Evolutionary conservation across 176 grass and related monocot genomes (phyloP).

Genomic region (Sorghum bicolor): DNA sequence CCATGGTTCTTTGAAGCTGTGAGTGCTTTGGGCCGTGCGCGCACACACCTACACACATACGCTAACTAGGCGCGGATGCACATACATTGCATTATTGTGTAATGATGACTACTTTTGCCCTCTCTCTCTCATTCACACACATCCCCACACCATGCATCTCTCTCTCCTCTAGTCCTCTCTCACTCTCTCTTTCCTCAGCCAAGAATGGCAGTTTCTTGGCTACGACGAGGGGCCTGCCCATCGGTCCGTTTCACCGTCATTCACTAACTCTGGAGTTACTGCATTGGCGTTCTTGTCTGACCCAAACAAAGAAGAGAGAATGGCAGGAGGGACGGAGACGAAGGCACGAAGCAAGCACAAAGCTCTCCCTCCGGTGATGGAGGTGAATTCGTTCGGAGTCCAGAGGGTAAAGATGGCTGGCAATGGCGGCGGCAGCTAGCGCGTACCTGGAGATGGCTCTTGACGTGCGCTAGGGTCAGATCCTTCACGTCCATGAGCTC

Average conservation of each 20-base stretch:
- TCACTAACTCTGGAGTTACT: slow-evolving; percentile 48
- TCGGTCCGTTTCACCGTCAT: slow-evolving; percentile 27
- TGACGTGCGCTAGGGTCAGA: slow-evolving; percentile 99
- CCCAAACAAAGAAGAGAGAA: slow-evolving; percentile 18
- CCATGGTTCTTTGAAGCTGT: slow-evolving; percentile 30
- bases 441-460: slow-evolving; percentile 97
- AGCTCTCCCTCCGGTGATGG: not conserved
- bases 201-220: slow-evolving; percentile 67
- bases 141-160: slow-evolving; percentile 42
- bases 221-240: slow-evolving; percentile 15
- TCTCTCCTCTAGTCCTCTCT: slow-evolving; percentile 14
- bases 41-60: slow-evolving; percentile 37
- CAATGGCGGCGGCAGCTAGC: not conserved
- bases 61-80: slow-evolving; percentile 52
- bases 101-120: slow-evolving; percentile 70
- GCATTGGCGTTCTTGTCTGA: slow-evolving; percentile 57
- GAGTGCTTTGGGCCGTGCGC: slow-evolving; percentile 50
- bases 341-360: slow-evolving; percentile 6
- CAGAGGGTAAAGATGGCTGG: not conserved
- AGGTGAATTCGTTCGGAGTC: not conserved
- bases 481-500: slow-evolving; percentile 99
- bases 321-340: slow-evolving; percentile 8
- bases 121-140: slow-evolving; percentile 47
- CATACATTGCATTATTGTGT: slow-evolving; percentile 64
- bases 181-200: slow-evolving; percentile 22